Evolutionary conservation across 78 protist species (phyloP), one percentile per base, ranked within the genome.

Genomic region (Dictyostelium brefeldianum): DNA sequence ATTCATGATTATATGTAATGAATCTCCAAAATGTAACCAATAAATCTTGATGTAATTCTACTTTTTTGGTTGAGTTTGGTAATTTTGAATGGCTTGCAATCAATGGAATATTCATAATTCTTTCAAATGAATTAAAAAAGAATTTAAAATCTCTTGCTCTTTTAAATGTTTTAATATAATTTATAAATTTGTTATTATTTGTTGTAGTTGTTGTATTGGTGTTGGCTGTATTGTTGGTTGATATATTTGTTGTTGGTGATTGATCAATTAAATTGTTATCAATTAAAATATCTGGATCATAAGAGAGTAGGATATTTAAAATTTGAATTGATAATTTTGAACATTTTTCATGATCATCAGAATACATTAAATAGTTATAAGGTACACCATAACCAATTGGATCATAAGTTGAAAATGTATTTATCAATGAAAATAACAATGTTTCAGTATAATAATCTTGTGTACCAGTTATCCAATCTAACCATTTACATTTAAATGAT

Each of bases 361-460:
- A 54, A 75, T 73, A 93, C 83, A 93, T 67, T 7, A 93, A 4
- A 20, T 93, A 92, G n/a, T 93, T 93, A 67, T 93, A 93, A 11
- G 96, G 96, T 2, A 93, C 41, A 62, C 96, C 96, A 92, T 92
- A 93, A 11, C 96, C 96, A 6, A 93, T 57, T 54, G 94, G 91
- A 41, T 93, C 96, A 43, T 78, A 93, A 2, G 85, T 70, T 43
- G 69, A 65, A 64, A 78, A 74, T n/a, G 81, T 27, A 22, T 93
- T 93, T 12, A 93, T 53, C 46, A 93, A 29, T 18, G 96, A 78
- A 25, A 87, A 78, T 14, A 93, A 41, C 1, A 91, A 41, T 65
- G 83, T 18, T 8, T 81, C 95, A 5, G 95, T 78, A 59, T 90
- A 74, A 50, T 85, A 85, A 9, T 59, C 57, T 53, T 82, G 80